These are phyloP conservation scores for Aureobasidium musti DNA, from an alignment of 2,329 filamentous ascomycete genomes.

Conservation along the genomic window DNA sequence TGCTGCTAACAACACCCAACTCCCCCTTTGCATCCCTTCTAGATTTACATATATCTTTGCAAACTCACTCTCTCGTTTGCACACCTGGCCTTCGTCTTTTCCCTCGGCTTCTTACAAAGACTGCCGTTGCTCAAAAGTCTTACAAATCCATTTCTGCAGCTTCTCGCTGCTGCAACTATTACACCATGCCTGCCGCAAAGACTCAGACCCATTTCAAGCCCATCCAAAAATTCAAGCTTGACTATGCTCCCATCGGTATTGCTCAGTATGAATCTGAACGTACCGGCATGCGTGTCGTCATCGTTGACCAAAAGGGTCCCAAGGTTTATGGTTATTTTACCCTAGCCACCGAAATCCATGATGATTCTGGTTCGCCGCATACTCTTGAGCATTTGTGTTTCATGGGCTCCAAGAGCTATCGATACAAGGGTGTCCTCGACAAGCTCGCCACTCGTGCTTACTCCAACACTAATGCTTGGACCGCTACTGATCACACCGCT, in stretches of 20 bases:
- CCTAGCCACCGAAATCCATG: conserved; percentile 93
- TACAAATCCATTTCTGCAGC: not conserved
- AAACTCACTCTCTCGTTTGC: not conserved
- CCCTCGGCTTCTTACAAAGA: not conserved
- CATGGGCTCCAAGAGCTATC: conserved; percentile 84
- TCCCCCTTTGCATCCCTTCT: not conserved
- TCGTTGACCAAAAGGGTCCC: conserved; percentile 90
- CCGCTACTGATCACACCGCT: conserved; percentile 91
- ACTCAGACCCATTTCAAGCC: conserved; percentile 68
- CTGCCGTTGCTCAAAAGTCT: conserved; percentile 12
- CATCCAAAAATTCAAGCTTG: conserved; percentile 80
- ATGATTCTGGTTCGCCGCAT: conserved; percentile 84
- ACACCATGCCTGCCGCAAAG: conserved; percentile 28
- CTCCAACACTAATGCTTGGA: conserved; percentile 95
- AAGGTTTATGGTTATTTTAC: conserved; percentile 95
- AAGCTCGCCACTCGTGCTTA: conserved; percentile 93
- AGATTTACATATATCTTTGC: not conserved
- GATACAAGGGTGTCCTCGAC: conserved; percentile 92
- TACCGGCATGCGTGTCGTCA: conserved; percentile 91
- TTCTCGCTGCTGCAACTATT: not conserved
- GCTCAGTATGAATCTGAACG: conserved; percentile 94
- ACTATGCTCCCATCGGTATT: conserved; percentile 85
- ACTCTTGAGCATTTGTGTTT: conserved; percentile 57
- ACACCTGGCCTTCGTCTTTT: not conserved
- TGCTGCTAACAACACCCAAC: not conserved